Percentiles rank a stretch among this genome's conserved stretches.
These are phyloP conservation scores for Cryomyces minteri DNA, from an alignment of 495 filamentous ascomycete genomes.

Conservation along the genomic window DNA sequence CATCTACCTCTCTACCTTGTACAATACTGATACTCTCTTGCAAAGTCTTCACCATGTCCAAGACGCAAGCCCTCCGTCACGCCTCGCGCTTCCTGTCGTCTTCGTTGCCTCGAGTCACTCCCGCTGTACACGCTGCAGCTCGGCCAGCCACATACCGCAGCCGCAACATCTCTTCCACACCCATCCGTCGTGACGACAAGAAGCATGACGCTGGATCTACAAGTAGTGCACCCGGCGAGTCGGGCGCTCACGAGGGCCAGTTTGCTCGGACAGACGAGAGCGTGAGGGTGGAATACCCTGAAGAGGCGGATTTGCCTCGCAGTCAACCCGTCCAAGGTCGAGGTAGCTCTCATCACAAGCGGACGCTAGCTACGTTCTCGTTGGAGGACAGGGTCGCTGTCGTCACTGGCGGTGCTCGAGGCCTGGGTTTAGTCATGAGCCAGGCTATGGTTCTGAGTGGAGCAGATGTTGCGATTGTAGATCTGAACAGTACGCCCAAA, in stretches of 20 bases:
- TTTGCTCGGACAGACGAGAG: conserved; percentile 65
- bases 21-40: too few relatives aligned
- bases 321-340: conserved; percentile 49
- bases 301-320: conserved; percentile 45
- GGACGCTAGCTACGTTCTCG: conserved; percentile 56
- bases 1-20: too few relatives aligned
- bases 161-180: too few relatives aligned
- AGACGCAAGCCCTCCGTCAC: too few relatives aligned
- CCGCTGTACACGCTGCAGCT: too few relatives aligned
- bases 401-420: conserved; percentile 74
- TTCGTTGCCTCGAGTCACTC: too few relatives aligned
- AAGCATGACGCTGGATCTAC: conserved; percentile 15
- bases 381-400: conserved; percentile 60
- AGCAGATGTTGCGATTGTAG: conserved; percentile 78
- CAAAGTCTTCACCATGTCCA: too few relatives aligned
- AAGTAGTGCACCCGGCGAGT: conserved; percentile 13
- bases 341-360: conserved; percentile 50
- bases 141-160: too few relatives aligned
- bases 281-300: conserved; percentile 59
- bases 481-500: conserved; percentile 60
- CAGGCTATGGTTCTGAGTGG: conserved; percentile 76
- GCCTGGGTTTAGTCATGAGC: conserved; percentile 78
- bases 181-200: too few relatives aligned
- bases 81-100: too few relatives aligned
- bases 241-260: conserved; percentile 25